phyloP scores from a whole-genome alignment of 1,139 yeast species.

The Candida gigantensis region DNA sequence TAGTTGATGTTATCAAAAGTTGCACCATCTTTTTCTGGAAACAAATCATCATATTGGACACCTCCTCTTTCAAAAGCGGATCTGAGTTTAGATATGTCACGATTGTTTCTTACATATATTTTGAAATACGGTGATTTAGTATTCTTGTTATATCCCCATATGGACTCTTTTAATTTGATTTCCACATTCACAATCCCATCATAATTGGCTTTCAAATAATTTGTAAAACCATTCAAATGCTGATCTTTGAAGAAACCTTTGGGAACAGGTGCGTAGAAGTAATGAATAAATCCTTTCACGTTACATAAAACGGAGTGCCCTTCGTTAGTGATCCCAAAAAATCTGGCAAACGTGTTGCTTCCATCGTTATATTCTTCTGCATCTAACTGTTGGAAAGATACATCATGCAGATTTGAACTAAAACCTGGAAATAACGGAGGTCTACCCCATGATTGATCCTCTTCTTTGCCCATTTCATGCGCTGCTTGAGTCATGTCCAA shows the following conservation, averaged over 20 bases:
- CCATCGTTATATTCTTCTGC: slow-evolving; percentile 77
- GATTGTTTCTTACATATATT: slow-evolving; percentile 65
- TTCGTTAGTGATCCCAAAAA: slow-evolving; percentile 87
- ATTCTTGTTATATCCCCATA: slow-evolving; percentile 92
- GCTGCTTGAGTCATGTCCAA: slow-evolving; percentile 55
- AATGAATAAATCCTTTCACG: slow-evolving; percentile 86
- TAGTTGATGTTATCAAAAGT: slow-evolving; percentile 91
- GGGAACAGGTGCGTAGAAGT: slow-evolving; percentile 92
- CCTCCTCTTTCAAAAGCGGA: slow-evolving; percentile 84
- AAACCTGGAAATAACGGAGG: slow-evolving; percentile 54
- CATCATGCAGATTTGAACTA: slow-evolving; percentile 49
- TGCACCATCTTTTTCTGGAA: slow-evolving; percentile 58
- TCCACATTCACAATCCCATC: slow-evolving; percentile 66
- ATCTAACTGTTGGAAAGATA: slow-evolving; percentile 88
- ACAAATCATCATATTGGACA: slow-evolving; percentile 61
- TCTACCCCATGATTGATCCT: slow-evolving; percentile 64
- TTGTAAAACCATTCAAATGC: slow-evolving; percentile 47
- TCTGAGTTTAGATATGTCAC: slow-evolving; percentile 65
- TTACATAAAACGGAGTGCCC: slow-evolving; percentile 91
- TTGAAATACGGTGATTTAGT: slow-evolving; percentile 78
- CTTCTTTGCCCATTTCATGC: slow-evolving; percentile 27
- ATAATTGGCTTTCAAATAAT: slow-evolving; percentile 51
- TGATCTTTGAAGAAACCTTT: slow-evolving; percentile 64
- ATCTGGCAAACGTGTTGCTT: slow-evolving; percentile 67
- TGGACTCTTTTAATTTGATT: slow-evolving; percentile 71